Base-by-base conservation (phyloP, 2,329 filamentous ascomycete species). In the Pyrenophora seminiperda region DNA sequence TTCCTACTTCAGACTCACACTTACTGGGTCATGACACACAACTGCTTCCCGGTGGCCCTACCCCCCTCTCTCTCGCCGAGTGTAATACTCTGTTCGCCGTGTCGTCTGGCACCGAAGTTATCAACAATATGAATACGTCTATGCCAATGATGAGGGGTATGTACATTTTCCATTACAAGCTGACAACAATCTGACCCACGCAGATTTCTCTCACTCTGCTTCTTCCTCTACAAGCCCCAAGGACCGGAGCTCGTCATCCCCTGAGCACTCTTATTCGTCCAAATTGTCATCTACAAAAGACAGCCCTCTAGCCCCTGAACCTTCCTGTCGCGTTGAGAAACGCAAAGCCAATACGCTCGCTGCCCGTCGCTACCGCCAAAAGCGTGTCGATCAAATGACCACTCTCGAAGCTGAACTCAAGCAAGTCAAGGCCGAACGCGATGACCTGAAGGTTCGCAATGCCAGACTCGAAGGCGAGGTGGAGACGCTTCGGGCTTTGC, bases 361-460 rank as follows among this genome's bases (percentile, higher is more conserved):
- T n/a, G 87, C 87, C 22, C 81, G 85, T 54, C 85, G 86, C 54
- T 89, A 88, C 66, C 83, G 87, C 19, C 86, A 89, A 68, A 87
- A 87, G 68, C 83, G 85, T 37, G 78, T 89, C 27, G 86, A 89
- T 61, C 83, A 85, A 54, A 82, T 88, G 68, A 74, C 73, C 19
- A 81, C 83, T 53, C 77, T 90, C 24, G 86, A 89, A 69, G 70
- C 74, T 7, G 79, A 82, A 15, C 73, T 90, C 33, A 79, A 79
- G 38, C 77, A 81, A 34, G 79, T 85, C 64, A 81, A 81, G 50
- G 71, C 77, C 39, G 86, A 89, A 64, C 75, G 85, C 14, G 86
- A 90, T 61, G 83, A 83, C 13, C 69, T 89, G 59, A 81, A 80
- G 46, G 73, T 89, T 44, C 79, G 81, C 53, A 79, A 88, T 51